A percentile compares a stretch with the other conserved stretches of the same genome.
Evolutionary conservation across 2,329 filamentous ascomycete species (phyloP).

Genomic region (Eutypella sp.): DNA sequence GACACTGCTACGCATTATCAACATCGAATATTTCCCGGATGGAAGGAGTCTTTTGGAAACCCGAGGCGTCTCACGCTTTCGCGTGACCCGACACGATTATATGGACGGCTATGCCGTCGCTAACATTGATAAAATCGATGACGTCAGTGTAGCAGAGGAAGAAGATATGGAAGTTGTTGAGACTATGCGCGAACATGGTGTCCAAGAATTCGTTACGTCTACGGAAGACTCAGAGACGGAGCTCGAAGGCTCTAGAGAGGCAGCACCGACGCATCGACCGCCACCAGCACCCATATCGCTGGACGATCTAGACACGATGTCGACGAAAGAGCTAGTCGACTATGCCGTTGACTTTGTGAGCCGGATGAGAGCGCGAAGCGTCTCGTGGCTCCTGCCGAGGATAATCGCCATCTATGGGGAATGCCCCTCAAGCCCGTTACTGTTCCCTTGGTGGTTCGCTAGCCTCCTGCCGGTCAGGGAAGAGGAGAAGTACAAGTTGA

Average conservation of each 20-base stretch:
- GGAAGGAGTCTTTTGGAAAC: constrained; percentile 80
- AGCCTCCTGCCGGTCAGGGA: constrained; percentile 74
- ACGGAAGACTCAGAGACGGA: constrained; percentile 4
- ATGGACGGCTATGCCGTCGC: constrained; percentile 76
- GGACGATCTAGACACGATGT: constrained; percentile 48
- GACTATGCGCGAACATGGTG: constrained; percentile 32
- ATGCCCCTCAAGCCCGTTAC: constrained; percentile 67
- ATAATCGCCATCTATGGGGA: constrained; percentile 72
- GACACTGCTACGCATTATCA: constrained; percentile 71
- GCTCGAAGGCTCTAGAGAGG: background rate
- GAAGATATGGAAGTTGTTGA: constrained; percentile 71
- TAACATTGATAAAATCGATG: constrained; percentile 71
- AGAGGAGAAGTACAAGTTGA: constrained; percentile 70
- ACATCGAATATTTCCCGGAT: constrained; percentile 68
- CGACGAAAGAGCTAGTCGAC: constrained; percentile 66
- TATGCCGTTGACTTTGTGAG: constrained; percentile 62
- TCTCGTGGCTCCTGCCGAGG: constrained; percentile 68
- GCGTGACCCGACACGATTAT: constrained; percentile 57
- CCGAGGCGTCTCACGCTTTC: constrained; percentile 71
- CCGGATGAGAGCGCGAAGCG: constrained; percentile 63
- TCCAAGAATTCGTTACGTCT: constrained; percentile 20
- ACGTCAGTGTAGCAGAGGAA: constrained; percentile 77
- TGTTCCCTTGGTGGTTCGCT: constrained; percentile 89
- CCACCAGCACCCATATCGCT: constrained; percentile 8
- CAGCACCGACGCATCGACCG: constrained; percentile 11